A percentile compares a stretch with the other conserved stretches of the same genome.
Evolutionary conservation across 495 filamentous ascomycete genomes (phyloP).

Genomic region (Podospora tetraspora): DNA sequence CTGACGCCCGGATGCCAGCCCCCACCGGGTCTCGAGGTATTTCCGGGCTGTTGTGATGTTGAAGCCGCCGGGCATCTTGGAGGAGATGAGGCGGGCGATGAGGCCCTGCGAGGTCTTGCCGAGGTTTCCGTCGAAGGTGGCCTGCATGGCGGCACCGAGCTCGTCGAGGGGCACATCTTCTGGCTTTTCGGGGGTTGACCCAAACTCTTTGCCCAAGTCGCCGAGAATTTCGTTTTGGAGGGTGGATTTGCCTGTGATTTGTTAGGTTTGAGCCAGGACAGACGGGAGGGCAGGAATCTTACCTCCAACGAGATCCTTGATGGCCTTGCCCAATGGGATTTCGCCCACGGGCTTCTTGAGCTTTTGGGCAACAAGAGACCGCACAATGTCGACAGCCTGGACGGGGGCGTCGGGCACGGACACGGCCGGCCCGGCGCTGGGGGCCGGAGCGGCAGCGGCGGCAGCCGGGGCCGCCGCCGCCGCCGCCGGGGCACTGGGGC

Average conservation of each 20-base stretch:
- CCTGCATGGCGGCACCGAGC: conserved; percentile 90
- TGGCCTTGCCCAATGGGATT: conserved; percentile 90
- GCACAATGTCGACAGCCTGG: conserved; percentile 80
- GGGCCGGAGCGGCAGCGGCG: conserved; percentile 53
- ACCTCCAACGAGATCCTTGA: conserved; percentile 98
- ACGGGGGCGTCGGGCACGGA: conserved; percentile 82
- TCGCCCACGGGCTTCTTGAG: conserved; percentile 89
- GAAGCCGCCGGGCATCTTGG: conserved; percentile 99
- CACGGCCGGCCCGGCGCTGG: conserved; percentile 81
- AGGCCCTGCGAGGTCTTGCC: conserved; percentile 95
- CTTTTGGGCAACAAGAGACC: conserved; percentile 94
- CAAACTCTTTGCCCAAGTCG: conserved; percentile 97
- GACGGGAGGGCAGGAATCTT: conserved; percentile 28
- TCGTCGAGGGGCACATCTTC: conserved; percentile 97
- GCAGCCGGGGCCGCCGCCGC: conserved; percentile 49
- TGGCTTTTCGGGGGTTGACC: conserved; percentile 95
- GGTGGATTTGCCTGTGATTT: conserved; percentile 78
- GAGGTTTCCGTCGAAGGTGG: conserved; percentile 95
- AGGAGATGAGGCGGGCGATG: conserved; percentile 89
- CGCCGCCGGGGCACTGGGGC: conserved; percentile 41
- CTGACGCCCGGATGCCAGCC: conserved; percentile 78
- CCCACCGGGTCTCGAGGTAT: conserved; percentile 92
- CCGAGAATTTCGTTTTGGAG: conserved; percentile 93
- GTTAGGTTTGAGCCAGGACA: conserved; percentile 14
- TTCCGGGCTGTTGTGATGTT: conserved; percentile 94